Evolutionary conservation across 139 green algal species (phyloP), one percentile per base, ranked within the genome.

Genomic region (Auxenochlorella pyrenoidosa): DNA sequence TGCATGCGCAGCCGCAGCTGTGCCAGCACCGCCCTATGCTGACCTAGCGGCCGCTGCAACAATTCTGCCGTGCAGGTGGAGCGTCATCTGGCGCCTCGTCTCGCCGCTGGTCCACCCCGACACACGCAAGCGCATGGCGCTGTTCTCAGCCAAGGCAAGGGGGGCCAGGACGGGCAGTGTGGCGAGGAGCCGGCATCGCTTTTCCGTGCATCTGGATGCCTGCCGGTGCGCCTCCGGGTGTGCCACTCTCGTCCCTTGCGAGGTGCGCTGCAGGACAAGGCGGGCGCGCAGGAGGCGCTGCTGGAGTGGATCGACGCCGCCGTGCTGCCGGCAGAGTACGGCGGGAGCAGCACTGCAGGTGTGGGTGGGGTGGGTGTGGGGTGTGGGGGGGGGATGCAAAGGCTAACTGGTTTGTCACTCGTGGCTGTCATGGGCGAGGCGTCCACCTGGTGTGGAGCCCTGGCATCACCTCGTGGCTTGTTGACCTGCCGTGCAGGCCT

Each of bases 71-170:
- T 13, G 16, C 54, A 63, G 54, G 88, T 91, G 88, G 88, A 47
- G 84, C 13, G 60, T 91, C 60, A 79, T 84, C 36, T 91, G 88
- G 88, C 66, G 71, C 22, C 36, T 91, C 16, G 84, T 91, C 22
- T 59, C 36, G 15, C 88, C 88, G 12, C 79, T 91, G 36, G 87
- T 91, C 43, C 34, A 66, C 59, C 71, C 63, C 13, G 83, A 91
- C 30, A 79, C 87, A 2, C 83, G 88, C 43, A 59, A 73, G 68
- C 88, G 81, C 60, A 89, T 91, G 84, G 40, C 54, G 6, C 30
- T 91, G 5, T 87, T 70, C 76, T 44, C 30, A 0, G 51, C 51
- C 18, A 82, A 82, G 76, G 76, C 71, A 78, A 51, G 36, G 18
- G 47, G 47, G 43, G 68, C 5, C n/a, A n/a, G n/a, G n/a, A n/a